Evolutionary conservation across 2,329 filamentous ascomycete species (phyloP).

Genomic region (Ascochyta clinopodiicola): DNA sequence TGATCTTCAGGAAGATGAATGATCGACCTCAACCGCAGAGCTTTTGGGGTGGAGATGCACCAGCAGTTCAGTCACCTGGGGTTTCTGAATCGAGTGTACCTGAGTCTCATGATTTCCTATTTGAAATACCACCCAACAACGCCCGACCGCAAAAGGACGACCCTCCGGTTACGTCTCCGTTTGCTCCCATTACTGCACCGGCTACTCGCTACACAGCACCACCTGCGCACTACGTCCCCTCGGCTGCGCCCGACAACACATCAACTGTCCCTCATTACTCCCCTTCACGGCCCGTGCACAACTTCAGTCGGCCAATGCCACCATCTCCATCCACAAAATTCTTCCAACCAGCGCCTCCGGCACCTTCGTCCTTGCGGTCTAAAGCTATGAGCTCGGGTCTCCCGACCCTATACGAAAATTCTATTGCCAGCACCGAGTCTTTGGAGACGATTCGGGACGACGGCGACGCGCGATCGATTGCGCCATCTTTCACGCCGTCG

Average conservation of each 20-base stretch:
- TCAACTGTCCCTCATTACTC: slow-evolving; percentile 23
- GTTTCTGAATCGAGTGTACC: slow-evolving; percentile 25
- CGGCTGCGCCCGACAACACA: slow-evolving; percentile 5
- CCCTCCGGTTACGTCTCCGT: slow-evolving; percentile 11
- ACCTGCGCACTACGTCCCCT: slow-evolving; percentile 8
- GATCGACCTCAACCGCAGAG: slow-evolving; percentile 25
- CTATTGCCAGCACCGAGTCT: slow-evolving; percentile 34
- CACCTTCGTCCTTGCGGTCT: slow-evolving; percentile 22
- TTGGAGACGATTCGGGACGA: slow-evolving; percentile 21
- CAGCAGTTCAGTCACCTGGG: slow-evolving; percentile 19
- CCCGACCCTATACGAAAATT: slow-evolving; percentile 43
- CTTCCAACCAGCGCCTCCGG: slow-evolving; percentile 17
- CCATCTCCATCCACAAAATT: slow-evolving; percentile 3
- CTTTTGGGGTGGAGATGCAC: slow-evolving; percentile 23
- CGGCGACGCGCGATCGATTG: slow-evolving; percentile 32
- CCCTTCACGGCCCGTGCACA: slow-evolving; percentile 26
- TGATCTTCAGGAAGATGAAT: slow-evolving; percentile 37
- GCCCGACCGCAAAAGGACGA: slow-evolving; percentile 16
- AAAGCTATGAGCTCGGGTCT: slow-evolving; percentile 28
- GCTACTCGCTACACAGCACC: slow-evolving; percentile 1
- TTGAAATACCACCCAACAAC: slow-evolving; percentile 19
- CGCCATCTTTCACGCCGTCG: slow-evolving; percentile 29
- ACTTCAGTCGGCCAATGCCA: slow-evolving; percentile 33
- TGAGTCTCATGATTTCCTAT: slow-evolving; percentile 39
- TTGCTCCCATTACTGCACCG: neutral